Percentiles rank a stretch among this genome's conserved stretches.
phyloP scores from a whole-genome alignment of 2,329 filamentous ascomycete species.

The Verticillium albo-atrum region DNA sequence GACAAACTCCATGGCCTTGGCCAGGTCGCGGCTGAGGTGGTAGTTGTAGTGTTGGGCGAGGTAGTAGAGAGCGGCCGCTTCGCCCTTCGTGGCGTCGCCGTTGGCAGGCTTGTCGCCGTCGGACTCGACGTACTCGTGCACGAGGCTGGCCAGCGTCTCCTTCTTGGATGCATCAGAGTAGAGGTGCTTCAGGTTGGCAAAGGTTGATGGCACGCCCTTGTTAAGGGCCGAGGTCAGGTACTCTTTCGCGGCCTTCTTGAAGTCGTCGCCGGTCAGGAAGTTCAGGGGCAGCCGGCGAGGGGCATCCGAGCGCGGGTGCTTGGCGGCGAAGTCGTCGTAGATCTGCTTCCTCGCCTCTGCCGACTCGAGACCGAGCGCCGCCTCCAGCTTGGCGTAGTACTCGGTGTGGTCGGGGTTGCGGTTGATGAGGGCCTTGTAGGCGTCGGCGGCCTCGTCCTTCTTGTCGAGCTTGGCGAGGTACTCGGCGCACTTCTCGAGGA shows the following conservation, averaged over 20 bases:
- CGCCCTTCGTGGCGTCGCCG: constrained; percentile 53
- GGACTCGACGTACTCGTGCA: constrained; percentile 70
- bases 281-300: constrained; percentile 83
- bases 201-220: constrained; percentile 92
- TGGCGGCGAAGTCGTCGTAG: constrained; percentile 73
- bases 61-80: constrained; percentile 83
- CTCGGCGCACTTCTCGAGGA: constrained; percentile 80
- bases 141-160: constrained; percentile 68
- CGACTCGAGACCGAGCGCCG: constrained; percentile 57
- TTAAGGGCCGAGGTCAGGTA: constrained; percentile 84
- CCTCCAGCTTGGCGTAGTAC: constrained; percentile 78
- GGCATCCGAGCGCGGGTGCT: constrained; percentile 79
- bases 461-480: constrained; percentile 75
- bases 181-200: constrained; percentile 92
- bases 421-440: constrained; percentile 76
- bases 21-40: constrained; percentile 75
- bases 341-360: constrained; percentile 62
- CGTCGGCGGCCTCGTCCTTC: constrained; percentile 75
- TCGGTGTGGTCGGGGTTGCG: constrained; percentile 82
- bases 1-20: constrained; percentile 76
- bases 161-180: constrained; percentile 78
- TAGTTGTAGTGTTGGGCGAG: constrained; percentile 98
- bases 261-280: constrained; percentile 76
- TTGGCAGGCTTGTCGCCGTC: constrained; percentile 40
- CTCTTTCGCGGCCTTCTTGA: constrained; percentile 68